These are phyloP conservation scores for Hortiboletus flavorubellus DNA, from an alignment of 768 basidiomycete species.

Conservation along the genomic window DNA sequence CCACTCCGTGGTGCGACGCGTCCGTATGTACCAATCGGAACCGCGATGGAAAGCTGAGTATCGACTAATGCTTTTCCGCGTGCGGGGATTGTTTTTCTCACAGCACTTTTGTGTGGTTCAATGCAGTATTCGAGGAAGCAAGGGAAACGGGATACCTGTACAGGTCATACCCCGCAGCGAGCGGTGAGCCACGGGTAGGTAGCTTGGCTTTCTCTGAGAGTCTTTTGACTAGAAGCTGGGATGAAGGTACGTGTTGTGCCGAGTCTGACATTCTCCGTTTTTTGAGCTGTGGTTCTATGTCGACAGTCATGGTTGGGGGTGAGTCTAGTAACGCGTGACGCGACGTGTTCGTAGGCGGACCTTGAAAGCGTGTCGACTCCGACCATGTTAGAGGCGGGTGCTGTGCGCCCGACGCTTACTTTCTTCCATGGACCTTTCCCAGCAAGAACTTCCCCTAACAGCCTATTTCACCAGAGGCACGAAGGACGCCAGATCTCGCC, in stretches of 20 bases:
- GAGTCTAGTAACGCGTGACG: conserved; percentile 8
- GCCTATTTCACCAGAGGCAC: conserved; percentile 21
- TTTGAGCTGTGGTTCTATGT: conserved; percentile 43
- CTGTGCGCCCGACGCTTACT: too few relatives aligned
- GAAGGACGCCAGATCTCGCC: conserved; percentile 9
- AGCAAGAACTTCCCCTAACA: conserved; percentile 33
- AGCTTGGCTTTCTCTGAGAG: conserved; percentile 77
- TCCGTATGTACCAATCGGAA: conserved; percentile 92
- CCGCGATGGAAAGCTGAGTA: conserved; percentile 90
- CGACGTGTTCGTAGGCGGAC: conserved; percentile 28
- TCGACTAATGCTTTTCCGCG: conserved; percentile 89
- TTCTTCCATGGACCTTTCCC: conserved; percentile 29
- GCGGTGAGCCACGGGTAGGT: conserved; percentile 81
- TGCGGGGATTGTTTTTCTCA: conserved; percentile 79
- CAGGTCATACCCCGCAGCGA: conserved; percentile 94
- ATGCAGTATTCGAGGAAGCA: background rate
- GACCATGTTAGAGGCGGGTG: conserved; percentile 6
- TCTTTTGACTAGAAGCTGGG: conserved; percentile 76
- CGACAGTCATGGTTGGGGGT: conserved; percentile 7
- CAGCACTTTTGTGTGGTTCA: conserved; percentile 55
- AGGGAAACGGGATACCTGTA: conserved; percentile 57
- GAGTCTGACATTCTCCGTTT: conserved; percentile 58
- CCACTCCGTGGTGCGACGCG: conserved; percentile 96
- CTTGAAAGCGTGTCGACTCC: conserved; percentile 41
- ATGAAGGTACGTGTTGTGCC: conserved; percentile 34